Percentiles rank a stretch among this genome's conserved stretches.
Conservation (phyloP, 2,329 filamentous ascomycete species). For the Hortaea werneckii region DNA sequence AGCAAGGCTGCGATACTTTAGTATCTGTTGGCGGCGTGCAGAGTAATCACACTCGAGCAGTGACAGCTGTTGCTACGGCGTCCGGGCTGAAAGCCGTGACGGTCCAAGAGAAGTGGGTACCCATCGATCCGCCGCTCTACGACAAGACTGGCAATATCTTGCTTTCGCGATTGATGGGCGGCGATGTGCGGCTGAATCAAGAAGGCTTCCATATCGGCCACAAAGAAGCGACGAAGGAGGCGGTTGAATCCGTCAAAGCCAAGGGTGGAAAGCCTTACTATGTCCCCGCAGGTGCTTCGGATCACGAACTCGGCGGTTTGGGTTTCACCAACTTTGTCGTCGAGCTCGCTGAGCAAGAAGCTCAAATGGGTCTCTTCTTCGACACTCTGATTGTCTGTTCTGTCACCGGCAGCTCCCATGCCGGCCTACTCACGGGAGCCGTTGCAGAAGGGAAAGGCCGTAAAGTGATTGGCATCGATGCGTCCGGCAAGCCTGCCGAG, state of each 20-base stretch:
- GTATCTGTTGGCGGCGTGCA: constrained; percentile 29
- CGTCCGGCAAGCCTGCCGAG: constrained; percentile 48
- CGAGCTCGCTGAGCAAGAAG: constrained; percentile 56
- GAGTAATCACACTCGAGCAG: constrained; percentile 29
- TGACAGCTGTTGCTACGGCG: constrained; percentile 25
- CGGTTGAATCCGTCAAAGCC: constrained; percentile 44
- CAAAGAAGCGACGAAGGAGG: constrained; percentile 41
- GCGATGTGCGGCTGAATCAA: constrained; percentile 49
- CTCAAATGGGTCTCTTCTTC: constrained; percentile 52
- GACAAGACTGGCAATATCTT: constrained; percentile 59
- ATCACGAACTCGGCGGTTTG: constrained; percentile 59
- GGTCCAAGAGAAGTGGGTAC: constrained; percentile 23
- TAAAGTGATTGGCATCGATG: constrained; percentile 58
- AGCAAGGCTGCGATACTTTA: constrained; percentile 20
- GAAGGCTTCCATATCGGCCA: constrained; percentile 59
- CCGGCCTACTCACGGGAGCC: constrained; percentile 63
- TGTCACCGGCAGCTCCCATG: constrained; percentile 61
- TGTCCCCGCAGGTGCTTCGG: constrained; percentile 60
- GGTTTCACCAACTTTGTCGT: constrained; percentile 64
- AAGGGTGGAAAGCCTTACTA: constrained; percentile 56
- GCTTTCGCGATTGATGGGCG: constrained; percentile 38
- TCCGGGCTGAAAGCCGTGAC: constrained; percentile 24
- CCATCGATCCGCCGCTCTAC: constrained; percentile 18
- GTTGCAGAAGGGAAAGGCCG: constrained; percentile 41
- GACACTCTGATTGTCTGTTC: constrained; percentile 52